Conservation (phyloP, 2,329 filamentous ascomycete species). For the Ploettnerulaceae sp. region DNA sequence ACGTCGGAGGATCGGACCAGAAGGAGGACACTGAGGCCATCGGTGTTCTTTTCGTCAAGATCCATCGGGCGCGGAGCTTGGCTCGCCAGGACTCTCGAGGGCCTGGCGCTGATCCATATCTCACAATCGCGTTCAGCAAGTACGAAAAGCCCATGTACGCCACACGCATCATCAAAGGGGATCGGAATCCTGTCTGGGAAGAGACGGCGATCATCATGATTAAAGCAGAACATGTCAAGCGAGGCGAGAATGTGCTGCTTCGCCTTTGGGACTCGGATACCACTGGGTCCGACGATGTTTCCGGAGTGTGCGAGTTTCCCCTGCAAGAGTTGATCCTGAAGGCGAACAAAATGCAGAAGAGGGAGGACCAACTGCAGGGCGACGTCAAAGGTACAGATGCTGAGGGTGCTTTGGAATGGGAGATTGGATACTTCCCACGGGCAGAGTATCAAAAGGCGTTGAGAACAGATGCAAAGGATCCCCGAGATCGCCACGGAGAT, state of each 20-base stretch:
- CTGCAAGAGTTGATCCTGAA: conserved; percentile 19
- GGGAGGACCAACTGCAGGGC: conserved; percentile 20
- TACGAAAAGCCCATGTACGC: conserved; percentile 25
- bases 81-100: conserved; percentile 19
- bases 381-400: conserved; percentile 22
- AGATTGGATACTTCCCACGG: conserved; percentile 22
- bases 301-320: conserved; percentile 21
- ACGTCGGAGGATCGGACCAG: conserved; percentile 20
- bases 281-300: conserved; percentile 21
- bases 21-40: conserved; percentile 21
- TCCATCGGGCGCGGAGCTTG: conserved; percentile 19
- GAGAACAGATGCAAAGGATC: conserved; percentile 18
- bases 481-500: conserved; percentile 19
- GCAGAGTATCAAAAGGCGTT: conserved; percentile 18
- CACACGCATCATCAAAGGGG: conserved; percentile 24
- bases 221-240: conserved; percentile 21
- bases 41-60: conserved; percentile 21
- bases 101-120: conserved; percentile 20
- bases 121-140: conserved; percentile 23
- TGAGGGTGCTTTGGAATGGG: conserved; percentile 21
- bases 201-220: conserved; percentile 24
- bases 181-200: conserved; percentile 24
- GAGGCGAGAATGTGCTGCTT: conserved; percentile 19
- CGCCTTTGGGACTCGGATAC: conserved; percentile 23
- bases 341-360: conserved; percentile 22